Percentiles rank a stretch among this genome's conserved stretches.
Conservation (phyloP, 2,329 filamentous ascomycete species). For the Colletotrichum filicis region DNA sequence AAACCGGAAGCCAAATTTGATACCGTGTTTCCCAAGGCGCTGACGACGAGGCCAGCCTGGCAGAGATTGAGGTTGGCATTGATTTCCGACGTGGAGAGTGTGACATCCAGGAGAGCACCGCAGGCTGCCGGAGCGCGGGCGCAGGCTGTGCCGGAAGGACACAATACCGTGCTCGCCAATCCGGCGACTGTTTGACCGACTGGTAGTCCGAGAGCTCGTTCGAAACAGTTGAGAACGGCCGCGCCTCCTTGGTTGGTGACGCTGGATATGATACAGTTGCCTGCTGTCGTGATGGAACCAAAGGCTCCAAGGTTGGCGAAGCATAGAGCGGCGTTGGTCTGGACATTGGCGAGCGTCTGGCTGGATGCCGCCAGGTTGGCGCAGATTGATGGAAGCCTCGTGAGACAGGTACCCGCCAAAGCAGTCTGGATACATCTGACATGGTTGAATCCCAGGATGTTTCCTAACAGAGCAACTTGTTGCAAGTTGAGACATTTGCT, state of each 20-base stretch:
- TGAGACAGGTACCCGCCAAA: not conserved
- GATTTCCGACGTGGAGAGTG: not conserved
- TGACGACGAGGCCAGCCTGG: not conserved
- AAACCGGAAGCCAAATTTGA: not conserved
- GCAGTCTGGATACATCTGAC: not conserved
- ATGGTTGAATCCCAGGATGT: not conserved
- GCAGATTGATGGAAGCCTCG: not conserved
- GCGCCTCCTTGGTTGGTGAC: not conserved
- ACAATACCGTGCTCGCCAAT: not conserved
- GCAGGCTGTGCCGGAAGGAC: slow-evolving; percentile 4
- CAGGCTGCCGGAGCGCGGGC: not conserved
- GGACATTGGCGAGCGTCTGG: not conserved
- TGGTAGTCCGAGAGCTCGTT: not conserved
- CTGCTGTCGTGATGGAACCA: not conserved
- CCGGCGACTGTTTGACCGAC: not conserved
- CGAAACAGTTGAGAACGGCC: slow-evolving; percentile 7
- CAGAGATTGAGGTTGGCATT: not conserved
- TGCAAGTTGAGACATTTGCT: not conserved
- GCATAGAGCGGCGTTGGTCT: not conserved
- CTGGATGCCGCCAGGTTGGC: not conserved
- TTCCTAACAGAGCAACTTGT: not conserved
- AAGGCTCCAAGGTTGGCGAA: not conserved
- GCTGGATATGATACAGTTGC: not conserved
- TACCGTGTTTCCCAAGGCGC: not conserved
- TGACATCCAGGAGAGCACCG: slow-evolving; percentile 9